These are phyloP conservation scores for Tylopilus plumbeoviolaceoides DNA, from an alignment of 768 basidiomycete species.

Conservation along the genomic window DNA sequence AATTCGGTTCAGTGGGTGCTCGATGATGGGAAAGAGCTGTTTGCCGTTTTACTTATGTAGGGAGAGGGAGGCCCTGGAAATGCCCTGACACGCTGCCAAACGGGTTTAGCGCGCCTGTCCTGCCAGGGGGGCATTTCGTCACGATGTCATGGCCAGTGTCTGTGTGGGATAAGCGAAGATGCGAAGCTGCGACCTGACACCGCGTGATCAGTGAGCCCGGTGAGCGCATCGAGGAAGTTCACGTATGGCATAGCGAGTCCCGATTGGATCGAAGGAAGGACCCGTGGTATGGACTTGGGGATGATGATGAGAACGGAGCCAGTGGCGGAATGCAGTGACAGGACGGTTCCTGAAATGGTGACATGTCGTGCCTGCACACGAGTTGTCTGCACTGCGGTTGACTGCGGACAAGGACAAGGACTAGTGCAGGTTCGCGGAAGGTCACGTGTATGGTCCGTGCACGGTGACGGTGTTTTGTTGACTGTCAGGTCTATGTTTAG, in stretches of 20 bases:
- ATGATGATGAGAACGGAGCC: background rate
- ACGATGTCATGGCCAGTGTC: background rate
- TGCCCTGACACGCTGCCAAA: constrained; percentile 6
- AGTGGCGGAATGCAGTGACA: too few species aligned
- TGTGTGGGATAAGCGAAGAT: background rate
- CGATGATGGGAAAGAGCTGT: background rate
- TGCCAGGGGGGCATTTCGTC: constrained; percentile 6
- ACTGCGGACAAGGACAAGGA: too few species aligned
- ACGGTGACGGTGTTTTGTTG: constrained; percentile 17
- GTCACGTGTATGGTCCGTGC: constrained; percentile 31
- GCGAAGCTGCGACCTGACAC: background rate
- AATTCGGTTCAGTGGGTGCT: background rate
- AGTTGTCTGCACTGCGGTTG: too few species aligned
- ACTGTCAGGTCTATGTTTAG: background rate
- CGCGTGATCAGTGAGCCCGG: background rate
- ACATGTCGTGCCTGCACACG: too few species aligned
- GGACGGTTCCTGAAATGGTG: background rate
- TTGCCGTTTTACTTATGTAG: background rate
- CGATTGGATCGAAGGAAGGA: background rate
- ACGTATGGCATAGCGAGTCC: too few species aligned
- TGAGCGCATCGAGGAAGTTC: too few species aligned
- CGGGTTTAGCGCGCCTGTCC: constrained; percentile 9
- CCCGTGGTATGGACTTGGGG: too few species aligned
- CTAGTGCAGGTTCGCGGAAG: background rate
- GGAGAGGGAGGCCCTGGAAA: background rate